These are phyloP conservation scores for Poa pratensis DNA, from an alignment of 176 grass and related monocot genomes.

Conservation along the genomic window DNA sequence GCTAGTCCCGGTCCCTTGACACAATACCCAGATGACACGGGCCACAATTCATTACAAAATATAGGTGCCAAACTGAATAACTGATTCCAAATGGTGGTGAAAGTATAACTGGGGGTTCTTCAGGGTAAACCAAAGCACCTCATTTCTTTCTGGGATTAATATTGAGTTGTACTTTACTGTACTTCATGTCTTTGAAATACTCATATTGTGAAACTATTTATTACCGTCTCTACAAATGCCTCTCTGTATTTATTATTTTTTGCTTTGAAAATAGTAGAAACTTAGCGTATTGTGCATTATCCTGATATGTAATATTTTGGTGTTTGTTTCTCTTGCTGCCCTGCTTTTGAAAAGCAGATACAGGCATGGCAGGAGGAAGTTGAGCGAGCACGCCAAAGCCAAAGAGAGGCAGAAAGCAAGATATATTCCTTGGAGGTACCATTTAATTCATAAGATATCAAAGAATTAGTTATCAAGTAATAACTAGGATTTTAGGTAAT, in stretches of 20 bases:
- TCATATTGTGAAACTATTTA: slow-evolving; percentile 9
- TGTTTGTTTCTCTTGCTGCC: slow-evolving; percentile 39
- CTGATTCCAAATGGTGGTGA: slow-evolving; percentile 1
- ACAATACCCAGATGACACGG: neutral
- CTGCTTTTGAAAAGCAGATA: slow-evolving; percentile 63
- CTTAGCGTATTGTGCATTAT: slow-evolving; percentile 1
- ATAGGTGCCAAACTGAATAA: neutral
- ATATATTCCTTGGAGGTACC: slow-evolving; percentile 79
- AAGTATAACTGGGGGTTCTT: slow-evolving; percentile 40
- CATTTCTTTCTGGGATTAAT: slow-evolving; percentile 26
- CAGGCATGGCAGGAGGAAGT: slow-evolving; percentile 98
- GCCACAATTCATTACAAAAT: neutral
- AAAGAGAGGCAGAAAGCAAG: slow-evolving; percentile 96
- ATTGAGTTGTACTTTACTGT: neutral
- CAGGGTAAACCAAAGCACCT: slow-evolving; percentile 59
- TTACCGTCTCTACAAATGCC: neutral
- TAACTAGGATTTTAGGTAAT: slow-evolving; percentile 16
- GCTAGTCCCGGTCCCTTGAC: neutral
- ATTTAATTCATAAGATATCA: slow-evolving; percentile 42
- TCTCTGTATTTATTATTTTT: slow-evolving; percentile 16
- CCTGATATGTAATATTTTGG: neutral
- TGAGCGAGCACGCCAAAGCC: slow-evolving; percentile 85
- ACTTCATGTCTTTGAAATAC: slow-evolving; percentile 18
- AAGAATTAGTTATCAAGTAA: slow-evolving; percentile 27
- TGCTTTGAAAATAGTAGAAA: slow-evolving; percentile 6